Evolutionary conservation across 352 stramenopile genomes (phyloP).

Genomic region (Phytophthora gonapodyides): DNA sequence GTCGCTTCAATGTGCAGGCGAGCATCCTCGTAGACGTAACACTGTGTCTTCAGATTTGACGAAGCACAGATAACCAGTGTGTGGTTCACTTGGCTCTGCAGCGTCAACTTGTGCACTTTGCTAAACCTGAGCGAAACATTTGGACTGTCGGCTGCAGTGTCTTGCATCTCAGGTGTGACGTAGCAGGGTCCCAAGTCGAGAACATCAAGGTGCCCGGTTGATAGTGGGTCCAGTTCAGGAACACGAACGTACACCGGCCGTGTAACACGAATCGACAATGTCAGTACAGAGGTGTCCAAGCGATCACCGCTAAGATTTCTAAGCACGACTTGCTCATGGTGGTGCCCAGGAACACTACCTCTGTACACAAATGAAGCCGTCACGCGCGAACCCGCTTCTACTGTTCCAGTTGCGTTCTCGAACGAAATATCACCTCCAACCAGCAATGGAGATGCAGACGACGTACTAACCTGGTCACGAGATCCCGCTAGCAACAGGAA

Average conservation of each 20-base stretch:
- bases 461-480: constrained; percentile 39
- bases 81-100: constrained; percentile 82
- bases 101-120: constrained; percentile 85
- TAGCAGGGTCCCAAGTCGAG: constrained; percentile 84
- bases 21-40: constrained; percentile 86
- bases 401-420: constrained; percentile 70
- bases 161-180: constrained; percentile 85
- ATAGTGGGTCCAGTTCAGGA: constrained; percentile 77
- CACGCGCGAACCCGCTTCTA: constrained; percentile 55
- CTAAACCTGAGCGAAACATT: constrained; percentile 83
- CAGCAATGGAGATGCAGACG: constrained; percentile 24
- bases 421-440: constrained; percentile 71
- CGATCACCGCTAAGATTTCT: constrained; percentile 84
- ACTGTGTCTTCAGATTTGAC: constrained; percentile 90
- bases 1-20: constrained; percentile 73
- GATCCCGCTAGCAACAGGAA: constrained; percentile 71
- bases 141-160: constrained; percentile 73
- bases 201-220: constrained; percentile 74
- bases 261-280: constrained; percentile 66
- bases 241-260: constrained; percentile 86
- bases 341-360: constrained; percentile 64
- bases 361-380: constrained; percentile 75
- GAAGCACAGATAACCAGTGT: constrained; percentile 76
- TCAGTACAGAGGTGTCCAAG: constrained; percentile 73
- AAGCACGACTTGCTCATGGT: constrained; percentile 79